Conservation (phyloP, 2,329 filamentous ascomycete genomes). For the Phyllosticta citriasiana region DNA sequence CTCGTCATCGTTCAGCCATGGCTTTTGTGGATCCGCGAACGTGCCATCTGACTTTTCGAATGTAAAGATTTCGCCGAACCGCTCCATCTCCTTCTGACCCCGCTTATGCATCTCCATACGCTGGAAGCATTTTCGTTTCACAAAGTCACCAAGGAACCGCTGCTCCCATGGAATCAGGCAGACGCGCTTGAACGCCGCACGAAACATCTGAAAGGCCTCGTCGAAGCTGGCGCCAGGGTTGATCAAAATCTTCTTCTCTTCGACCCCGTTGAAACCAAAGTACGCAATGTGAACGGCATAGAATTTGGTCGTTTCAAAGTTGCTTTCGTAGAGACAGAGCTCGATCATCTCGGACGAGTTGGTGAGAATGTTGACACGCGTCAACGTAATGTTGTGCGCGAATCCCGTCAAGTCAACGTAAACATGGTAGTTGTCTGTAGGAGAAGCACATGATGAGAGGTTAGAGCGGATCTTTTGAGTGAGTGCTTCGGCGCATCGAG, state of each 20-base stretch:
- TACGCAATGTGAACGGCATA: slow-evolving; percentile 17
- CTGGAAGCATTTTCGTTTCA: too few species aligned
- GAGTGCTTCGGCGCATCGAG: neutral
- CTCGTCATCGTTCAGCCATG: too few species aligned
- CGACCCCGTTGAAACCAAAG: neutral
- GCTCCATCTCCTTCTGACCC: neutral
- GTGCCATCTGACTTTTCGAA: neutral
- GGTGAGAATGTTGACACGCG: slow-evolving; percentile 39
- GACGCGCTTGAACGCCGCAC: slow-evolving; percentile 29
- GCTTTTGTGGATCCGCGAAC: neutral
- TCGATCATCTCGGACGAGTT: slow-evolving; percentile 45
- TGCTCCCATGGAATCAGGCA: slow-evolving; percentile 33
- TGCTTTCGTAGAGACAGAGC: slow-evolving; percentile 21
- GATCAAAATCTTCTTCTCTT: slow-evolving; percentile 18
- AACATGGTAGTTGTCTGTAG: slow-evolving; percentile 40
- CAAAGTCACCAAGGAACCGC: slow-evolving; percentile 17
- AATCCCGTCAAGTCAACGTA: slow-evolving; percentile 56
- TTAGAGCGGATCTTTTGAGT: neutral
- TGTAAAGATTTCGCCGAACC: neutral
- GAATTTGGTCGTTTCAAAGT: slow-evolving; percentile 18
- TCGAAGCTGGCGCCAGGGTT: slow-evolving; percentile 22
- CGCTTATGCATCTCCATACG: neutral
- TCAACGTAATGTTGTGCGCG: slow-evolving; percentile 45
- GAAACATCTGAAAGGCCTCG: slow-evolving; percentile 28
- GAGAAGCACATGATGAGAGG: neutral